These are phyloP conservation scores for Vanrija humicola DNA, from an alignment of 1,284 basidiomycete species.

Conservation along the genomic window DNA sequence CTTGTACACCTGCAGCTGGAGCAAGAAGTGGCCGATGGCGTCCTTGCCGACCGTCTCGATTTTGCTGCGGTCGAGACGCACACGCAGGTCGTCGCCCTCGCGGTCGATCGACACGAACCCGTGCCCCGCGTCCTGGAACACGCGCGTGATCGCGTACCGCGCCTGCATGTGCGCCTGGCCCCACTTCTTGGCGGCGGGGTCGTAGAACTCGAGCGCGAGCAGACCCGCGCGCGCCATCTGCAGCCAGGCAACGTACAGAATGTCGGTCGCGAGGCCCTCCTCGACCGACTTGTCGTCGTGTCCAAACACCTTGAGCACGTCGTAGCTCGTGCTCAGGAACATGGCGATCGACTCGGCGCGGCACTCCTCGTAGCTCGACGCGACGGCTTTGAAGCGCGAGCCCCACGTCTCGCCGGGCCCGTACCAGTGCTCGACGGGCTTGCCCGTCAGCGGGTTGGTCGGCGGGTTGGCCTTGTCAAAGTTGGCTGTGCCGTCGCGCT, in stretches of 20 bases:
- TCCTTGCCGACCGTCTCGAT: constrained; percentile 9
- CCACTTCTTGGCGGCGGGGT: constrained; percentile 72
- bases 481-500: constrained; percentile 14
- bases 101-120: constrained; percentile 8
- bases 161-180: constrained; percentile 83
- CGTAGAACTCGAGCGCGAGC: constrained; percentile 73
- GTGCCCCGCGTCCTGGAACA: constrained; percentile 14
- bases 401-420: constrained; percentile 19
- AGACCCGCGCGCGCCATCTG: constrained; percentile 78
- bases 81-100: constrained; percentile 13
- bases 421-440: constrained; percentile 18
- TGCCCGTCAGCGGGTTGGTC: constrained; percentile 13
- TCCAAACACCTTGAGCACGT: constrained; percentile 15
- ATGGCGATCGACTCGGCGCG: constrained; percentile 18
- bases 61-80: constrained; percentile 12
- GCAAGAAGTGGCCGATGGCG: constrained; percentile 17
- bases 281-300: constrained; percentile 12
- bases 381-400: constrained; percentile 10
- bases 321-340: constrained; percentile 14
- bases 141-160: constrained; percentile 16
- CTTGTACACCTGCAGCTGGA: constrained; percentile 19
- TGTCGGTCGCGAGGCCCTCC: constrained; percentile 48
- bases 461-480: constrained; percentile 14
- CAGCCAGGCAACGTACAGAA: constrained; percentile 75
- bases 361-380: constrained; percentile 17